Evolutionary conservation across 2,329 filamentous ascomycete species (phyloP).

Genomic region (Parafenestella ontariensis): DNA sequence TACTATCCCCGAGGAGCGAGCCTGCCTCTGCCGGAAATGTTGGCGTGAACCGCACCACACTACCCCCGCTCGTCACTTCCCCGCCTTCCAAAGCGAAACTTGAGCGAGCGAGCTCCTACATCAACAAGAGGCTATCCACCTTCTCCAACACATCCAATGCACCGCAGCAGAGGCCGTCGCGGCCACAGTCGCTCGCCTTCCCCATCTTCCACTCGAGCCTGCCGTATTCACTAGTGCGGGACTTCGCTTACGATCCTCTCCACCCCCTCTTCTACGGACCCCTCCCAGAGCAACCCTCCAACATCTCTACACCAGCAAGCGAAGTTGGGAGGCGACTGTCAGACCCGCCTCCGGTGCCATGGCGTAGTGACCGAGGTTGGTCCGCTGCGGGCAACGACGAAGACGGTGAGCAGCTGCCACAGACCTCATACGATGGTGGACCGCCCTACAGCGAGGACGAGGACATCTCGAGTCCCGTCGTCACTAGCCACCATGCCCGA

Average conservation of each 20-base stretch:
- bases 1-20: slow-evolving; percentile 45
- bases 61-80: slow-evolving; percentile 61
- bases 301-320: slow-evolving; percentile 83
- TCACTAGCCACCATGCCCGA: slow-evolving; percentile 70
- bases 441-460: slow-evolving; percentile 96
- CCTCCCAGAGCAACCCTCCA: slow-evolving; percentile 79
- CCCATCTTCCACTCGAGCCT: slow-evolving; percentile 85
- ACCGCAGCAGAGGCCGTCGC: slow-evolving; percentile 65
- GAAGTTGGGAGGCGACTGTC: slow-evolving; percentile 79
- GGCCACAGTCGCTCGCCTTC: slow-evolving; percentile 81
- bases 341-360: slow-evolving; percentile 73
- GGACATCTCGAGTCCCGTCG: slow-evolving; percentile 86
- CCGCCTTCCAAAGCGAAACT: slow-evolving; percentile 59
- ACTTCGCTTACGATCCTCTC: slow-evolving; percentile 86
- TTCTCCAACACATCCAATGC: slow-evolving; percentile 65
- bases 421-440: slow-evolving; percentile 79
- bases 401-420: slow-evolving; percentile 72
- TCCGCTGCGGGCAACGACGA: slow-evolving; percentile 62
- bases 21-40: slow-evolving; percentile 38
- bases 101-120: slow-evolving; percentile 72
- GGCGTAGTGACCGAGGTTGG: slow-evolving; percentile 73
- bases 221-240: slow-evolving; percentile 86
- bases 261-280: slow-evolving; percentile 95
- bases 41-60: slow-evolving; percentile 49
- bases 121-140: slow-evolving; percentile 82